phyloP scores from a whole-genome alignment of 352 stramenopile species.

The Vaucheria bursata region DNA sequence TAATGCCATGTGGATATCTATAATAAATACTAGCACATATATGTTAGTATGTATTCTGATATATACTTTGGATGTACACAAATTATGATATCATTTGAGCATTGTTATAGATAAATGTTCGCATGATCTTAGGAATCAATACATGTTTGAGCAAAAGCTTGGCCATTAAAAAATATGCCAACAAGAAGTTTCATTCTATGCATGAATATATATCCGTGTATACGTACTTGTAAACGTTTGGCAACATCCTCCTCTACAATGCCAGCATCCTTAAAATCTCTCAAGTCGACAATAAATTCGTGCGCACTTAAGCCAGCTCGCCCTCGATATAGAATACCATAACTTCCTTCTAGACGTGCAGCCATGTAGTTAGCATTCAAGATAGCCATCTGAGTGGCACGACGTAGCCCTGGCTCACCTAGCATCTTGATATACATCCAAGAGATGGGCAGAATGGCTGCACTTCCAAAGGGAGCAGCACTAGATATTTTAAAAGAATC shows the following conservation, averaged over 20 bases:
- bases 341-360: slow-evolving; percentile 80
- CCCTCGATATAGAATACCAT: slow-evolving; percentile 87
- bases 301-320: slow-evolving; percentile 94
- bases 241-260: slow-evolving; percentile 95
- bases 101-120: background rate
- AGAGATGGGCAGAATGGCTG: slow-evolving; percentile 95
- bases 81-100: too few species aligned
- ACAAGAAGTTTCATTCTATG: background rate
- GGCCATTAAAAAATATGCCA: too few species aligned
- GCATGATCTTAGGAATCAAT: too few species aligned
- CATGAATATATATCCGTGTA: too few species aligned
- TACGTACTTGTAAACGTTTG: slow-evolving; percentile 65
- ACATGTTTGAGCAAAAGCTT: too few species aligned
- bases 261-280: slow-evolving; percentile 85
- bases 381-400: slow-evolving; percentile 83
- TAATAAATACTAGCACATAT: too few species aligned
- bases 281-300: slow-evolving; percentile 99
- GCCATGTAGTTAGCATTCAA: slow-evolving; percentile 99
- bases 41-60: too few species aligned
- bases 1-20: too few species aligned
- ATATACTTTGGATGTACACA: too few species aligned
- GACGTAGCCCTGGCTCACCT: slow-evolving; percentile 83
- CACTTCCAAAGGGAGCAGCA: slow-evolving; percentile 89
- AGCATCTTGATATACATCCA: slow-evolving; percentile 99
- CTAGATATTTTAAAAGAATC: too few species aligned